Evolutionary conservation across 768 basidiomycete species (phyloP).

Genomic region (Serendipita indica): DNA sequence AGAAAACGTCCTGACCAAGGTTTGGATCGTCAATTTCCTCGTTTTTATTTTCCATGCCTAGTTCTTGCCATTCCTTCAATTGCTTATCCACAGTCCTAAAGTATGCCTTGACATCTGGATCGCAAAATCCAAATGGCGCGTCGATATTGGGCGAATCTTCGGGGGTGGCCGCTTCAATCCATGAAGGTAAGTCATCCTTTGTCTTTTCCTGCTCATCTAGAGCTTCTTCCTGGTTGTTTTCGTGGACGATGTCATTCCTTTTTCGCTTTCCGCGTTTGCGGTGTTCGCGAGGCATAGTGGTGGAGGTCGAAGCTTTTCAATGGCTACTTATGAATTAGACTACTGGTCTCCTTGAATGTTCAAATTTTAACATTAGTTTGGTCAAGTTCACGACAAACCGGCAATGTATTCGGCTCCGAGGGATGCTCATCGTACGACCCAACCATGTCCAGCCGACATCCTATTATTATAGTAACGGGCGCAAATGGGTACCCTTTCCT

Average conservation of each 20-base stretch:
- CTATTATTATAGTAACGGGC: conserved; percentile 52
- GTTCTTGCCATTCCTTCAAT: conserved; percentile 73
- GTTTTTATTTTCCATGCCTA: conserved; percentile 26
- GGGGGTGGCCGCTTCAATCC: conserved; percentile 41
- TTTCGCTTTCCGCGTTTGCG: conserved; percentile 58
- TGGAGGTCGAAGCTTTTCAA: neutral
- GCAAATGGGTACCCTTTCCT: conserved; percentile 44
- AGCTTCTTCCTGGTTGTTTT: neutral
- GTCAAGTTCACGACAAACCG: neutral
- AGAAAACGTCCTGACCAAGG: conserved; percentile 24
- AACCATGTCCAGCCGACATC: conserved; percentile 18
- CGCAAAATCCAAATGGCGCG: conserved; percentile 81
- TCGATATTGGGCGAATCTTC: conserved; percentile 28
- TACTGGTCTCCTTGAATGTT: neutral
- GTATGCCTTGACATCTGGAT: conserved; percentile 83
- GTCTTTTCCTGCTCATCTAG: neutral
- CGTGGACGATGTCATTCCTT: conserved; percentile 16
- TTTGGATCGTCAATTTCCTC: conserved; percentile 26
- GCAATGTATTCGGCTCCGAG: neutral
- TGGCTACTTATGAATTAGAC: no score
- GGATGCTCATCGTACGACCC: neutral
- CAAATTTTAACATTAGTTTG: neutral
- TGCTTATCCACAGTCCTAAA: conserved; percentile 80
- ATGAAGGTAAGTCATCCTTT: conserved; percentile 39
- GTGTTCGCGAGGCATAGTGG: conserved; percentile 53